Percentiles rank a stretch among this genome's conserved stretches.
These are phyloP conservation scores for Bertia moriformis DNA, from an alignment of 2,329 filamentous ascomycete species.

Conservation along the genomic window DNA sequence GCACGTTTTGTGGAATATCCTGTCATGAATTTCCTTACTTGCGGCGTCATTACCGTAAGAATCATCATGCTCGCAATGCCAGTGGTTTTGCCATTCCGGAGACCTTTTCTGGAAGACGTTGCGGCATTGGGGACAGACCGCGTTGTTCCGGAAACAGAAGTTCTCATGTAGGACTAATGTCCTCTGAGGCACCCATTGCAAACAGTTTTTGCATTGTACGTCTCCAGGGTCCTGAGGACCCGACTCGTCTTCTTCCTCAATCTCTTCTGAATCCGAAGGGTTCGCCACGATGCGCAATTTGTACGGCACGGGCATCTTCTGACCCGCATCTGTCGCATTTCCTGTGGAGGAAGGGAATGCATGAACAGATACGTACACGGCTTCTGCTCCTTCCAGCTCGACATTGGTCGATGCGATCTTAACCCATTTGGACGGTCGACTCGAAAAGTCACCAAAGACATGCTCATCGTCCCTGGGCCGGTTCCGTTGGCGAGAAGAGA, in stretches of 20 bases:
- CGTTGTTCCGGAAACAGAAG: slow-evolving; percentile 85
- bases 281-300: slow-evolving; percentile 15
- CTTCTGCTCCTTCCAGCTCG: slow-evolving; percentile 65
- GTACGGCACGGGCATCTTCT: slow-evolving; percentile 13
- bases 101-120: slow-evolving; percentile 79
- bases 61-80: slow-evolving; percentile 69
- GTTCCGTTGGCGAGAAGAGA: slow-evolving; percentile 55
- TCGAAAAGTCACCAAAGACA: slow-evolving; percentile 58
- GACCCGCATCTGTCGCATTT: slow-evolving; percentile 7
- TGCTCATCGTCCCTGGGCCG: slow-evolving; percentile 62
- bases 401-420: slow-evolving; percentile 59
- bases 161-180: slow-evolving; percentile 82
- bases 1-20: slow-evolving; percentile 52
- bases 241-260: slow-evolving; percentile 7
- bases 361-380: slow-evolving; percentile 63
- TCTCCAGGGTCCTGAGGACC: slow-evolving; percentile 37
- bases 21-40: slow-evolving; percentile 59
- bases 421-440: slow-evolving; percentile 29
- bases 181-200: slow-evolving; percentile 67
- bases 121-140: slow-evolving; percentile 61
- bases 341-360: too few relatives aligned
- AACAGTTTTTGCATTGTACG: slow-evolving; percentile 73
- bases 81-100: slow-evolving; percentile 62
- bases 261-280: slow-evolving; percentile 2
- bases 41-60: slow-evolving; percentile 49